phyloP scores from a whole-genome alignment of 805 yeast genomes.

The Candida maltosa region DNA sequence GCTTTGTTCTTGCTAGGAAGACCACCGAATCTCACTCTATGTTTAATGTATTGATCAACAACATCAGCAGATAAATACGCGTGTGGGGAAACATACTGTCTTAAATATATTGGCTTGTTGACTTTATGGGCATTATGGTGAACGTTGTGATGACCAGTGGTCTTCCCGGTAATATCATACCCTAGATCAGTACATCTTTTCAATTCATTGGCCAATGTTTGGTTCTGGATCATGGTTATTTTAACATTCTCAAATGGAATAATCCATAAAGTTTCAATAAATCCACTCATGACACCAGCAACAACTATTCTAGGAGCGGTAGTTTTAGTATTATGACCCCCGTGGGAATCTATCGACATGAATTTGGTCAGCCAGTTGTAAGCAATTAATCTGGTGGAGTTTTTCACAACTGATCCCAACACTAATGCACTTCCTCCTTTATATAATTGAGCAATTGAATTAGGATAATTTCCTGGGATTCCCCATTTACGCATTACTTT shows the following conservation, averaged over 20 bases:
- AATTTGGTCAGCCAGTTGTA: conserved; percentile 74
- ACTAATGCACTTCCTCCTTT: conserved; percentile 76
- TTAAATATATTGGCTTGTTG: conserved; percentile 18
- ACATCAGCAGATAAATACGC: conserved; percentile 38
- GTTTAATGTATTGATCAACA: conserved; percentile 21
- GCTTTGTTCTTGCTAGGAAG: conserved; percentile 1
- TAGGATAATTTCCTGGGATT: conserved; percentile 30
- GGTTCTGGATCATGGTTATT: conserved; percentile 74
- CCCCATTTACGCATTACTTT: conserved; percentile 30
- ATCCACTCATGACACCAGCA: conserved; percentile 83
- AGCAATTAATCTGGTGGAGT: conserved; percentile 66
- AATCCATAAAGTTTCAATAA: conserved; percentile 74
- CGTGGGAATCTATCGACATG: conserved; percentile 46
- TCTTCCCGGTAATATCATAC: conserved; percentile 24
- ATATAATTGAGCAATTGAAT: conserved; percentile 31
- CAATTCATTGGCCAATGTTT: conserved; percentile 30
- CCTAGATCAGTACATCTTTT: conserved; percentile 16
- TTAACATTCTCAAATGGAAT: conserved; percentile 91
- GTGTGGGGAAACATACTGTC: conserved; percentile 40
- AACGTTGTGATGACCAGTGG: conserved; percentile 19
- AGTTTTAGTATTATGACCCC: conserved; percentile 48
- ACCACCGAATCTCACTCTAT: conserved; percentile 9
- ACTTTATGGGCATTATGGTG: conserved; percentile 1
- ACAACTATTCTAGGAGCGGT: conserved; percentile 78
- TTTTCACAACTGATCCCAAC: conserved; percentile 69